Conservation (phyloP, 768 basidiomycete genomes). For the Phylloporus sp. region DNA sequence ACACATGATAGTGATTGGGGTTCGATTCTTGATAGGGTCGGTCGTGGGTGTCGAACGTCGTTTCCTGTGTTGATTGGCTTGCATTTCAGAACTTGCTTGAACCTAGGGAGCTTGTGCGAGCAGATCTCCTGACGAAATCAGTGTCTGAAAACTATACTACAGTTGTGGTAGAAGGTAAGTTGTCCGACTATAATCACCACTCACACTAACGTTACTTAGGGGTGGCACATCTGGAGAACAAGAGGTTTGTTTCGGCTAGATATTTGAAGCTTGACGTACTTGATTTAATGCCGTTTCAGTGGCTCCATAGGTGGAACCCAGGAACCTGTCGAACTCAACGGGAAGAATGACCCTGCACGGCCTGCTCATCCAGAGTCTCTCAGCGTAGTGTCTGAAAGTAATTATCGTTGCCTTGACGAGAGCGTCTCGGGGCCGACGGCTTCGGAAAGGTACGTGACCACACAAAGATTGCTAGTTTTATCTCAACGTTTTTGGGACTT, state of each 20-base stretch:
- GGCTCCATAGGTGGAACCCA: neutral
- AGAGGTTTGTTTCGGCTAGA: constrained; percentile 7
- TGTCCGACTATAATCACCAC: neutral
- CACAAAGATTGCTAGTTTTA: neutral
- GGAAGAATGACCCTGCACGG: neutral
- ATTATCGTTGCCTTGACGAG: constrained; percentile 17
- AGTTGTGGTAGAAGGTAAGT: constrained; percentile 10
- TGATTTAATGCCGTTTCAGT: neutral
- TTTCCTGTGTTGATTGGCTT: neutral
- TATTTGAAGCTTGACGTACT: neutral
- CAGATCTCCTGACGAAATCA: constrained; percentile 6
- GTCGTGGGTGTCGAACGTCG: neutral
- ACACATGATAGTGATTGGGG: constrained; percentile 25
- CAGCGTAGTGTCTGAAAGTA: constrained; percentile 24
- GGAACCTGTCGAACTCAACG: neutral
- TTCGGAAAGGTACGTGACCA: constrained; percentile 9
- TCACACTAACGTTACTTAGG: constrained; percentile 8
- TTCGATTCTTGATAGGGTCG: constrained; percentile 14
- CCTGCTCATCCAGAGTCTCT: constrained; percentile 7
- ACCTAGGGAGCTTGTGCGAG: constrained; percentile 9
- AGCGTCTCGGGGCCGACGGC: neutral
- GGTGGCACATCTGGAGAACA: constrained; percentile 17
- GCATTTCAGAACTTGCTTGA: constrained; percentile 8
- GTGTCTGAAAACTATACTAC: constrained; percentile 13
- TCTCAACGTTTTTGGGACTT: neutral